phyloP scores from a whole-genome alignment of 2,329 filamentous ascomycete species.

The Periconia digitata region DNA sequence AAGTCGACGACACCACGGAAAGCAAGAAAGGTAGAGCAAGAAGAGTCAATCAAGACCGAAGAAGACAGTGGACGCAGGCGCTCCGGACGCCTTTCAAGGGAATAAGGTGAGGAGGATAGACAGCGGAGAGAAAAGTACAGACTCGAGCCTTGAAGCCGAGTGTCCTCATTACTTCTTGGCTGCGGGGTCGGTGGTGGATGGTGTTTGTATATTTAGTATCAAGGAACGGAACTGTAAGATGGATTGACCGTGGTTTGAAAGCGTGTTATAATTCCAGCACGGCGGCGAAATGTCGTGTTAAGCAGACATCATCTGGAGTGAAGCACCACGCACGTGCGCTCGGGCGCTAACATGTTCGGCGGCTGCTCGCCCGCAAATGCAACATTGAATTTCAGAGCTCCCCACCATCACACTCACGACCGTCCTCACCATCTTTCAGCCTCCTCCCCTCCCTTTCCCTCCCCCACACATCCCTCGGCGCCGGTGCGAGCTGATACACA shows the following conservation, averaged over 20 bases:
- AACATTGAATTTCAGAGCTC: conserved; percentile 35
- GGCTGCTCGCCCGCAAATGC: conserved; percentile 8
- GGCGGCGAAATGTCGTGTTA: too few relatives aligned
- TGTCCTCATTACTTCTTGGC: too few relatives aligned
- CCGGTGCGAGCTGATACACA: too few relatives aligned
- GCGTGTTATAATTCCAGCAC: too few relatives aligned
- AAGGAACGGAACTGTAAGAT: too few relatives aligned
- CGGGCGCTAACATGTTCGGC: conserved; percentile 23
- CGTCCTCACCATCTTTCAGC: conserved; percentile 2
- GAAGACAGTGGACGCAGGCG: conserved; percentile 23
- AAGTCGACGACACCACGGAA: conserved; percentile 21
- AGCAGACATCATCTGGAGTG: not conserved
- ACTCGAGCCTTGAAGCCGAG: too few relatives aligned
- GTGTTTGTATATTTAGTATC: too few relatives aligned
- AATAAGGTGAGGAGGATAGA: conserved; percentile 4
- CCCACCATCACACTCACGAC: conserved; percentile 30
- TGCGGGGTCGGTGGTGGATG: too few relatives aligned
- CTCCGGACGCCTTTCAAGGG: conserved; percentile 25
- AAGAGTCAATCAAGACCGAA: conserved; percentile 10
- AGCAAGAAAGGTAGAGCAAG: conserved; percentile 10
- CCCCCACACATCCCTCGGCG: not conserved
- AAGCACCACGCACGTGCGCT: conserved; percentile 8
- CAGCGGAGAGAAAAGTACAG: too few relatives aligned
- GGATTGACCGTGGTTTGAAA: too few relatives aligned
- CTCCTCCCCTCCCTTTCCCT: not conserved